phyloP scores from a whole-genome alignment of 495 filamentous ascomycete species.

The Terfezia boudieri region DNA sequence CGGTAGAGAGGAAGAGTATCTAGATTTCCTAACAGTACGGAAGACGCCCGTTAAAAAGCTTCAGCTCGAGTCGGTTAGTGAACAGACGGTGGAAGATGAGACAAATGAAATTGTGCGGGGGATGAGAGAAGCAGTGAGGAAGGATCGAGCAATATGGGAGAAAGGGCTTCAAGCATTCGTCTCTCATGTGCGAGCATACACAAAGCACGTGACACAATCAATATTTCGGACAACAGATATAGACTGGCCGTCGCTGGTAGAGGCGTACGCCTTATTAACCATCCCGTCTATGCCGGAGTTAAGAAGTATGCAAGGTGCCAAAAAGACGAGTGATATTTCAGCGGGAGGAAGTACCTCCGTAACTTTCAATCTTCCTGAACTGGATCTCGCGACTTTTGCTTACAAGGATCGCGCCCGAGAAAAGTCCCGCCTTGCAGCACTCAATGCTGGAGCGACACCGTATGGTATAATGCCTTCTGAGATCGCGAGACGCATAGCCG shows the following conservation, averaged over 20 bases:
- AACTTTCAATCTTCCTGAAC: not conserved
- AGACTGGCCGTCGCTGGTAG: constrained; percentile 60
- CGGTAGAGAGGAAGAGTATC: constrained; percentile 69
- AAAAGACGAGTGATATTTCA: constrained; percentile 37
- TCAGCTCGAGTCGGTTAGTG: constrained; percentile 2
- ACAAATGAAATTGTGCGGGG: constrained; percentile 29
- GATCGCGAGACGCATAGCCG: not conserved
- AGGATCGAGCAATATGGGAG: constrained; percentile 67
- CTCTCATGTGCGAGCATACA: constrained; percentile 74
- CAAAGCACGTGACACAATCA: constrained; percentile 69
- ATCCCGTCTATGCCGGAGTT: constrained; percentile 92
- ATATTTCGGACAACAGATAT: constrained; percentile 73
- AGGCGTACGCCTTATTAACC: constrained; percentile 61
- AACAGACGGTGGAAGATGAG: constrained; percentile 19
- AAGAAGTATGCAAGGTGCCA: constrained; percentile 37
- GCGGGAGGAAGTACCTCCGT: constrained; percentile 25
- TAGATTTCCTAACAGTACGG: constrained; percentile 66
- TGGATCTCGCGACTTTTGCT: constrained; percentile 21
- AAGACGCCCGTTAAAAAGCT: constrained; percentile 63
- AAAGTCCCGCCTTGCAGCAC: constrained; percentile 36
- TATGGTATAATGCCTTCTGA: not conserved
- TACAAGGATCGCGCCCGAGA: constrained; percentile 68
- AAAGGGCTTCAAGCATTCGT: constrained; percentile 81
- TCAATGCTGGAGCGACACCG: constrained; percentile 22
- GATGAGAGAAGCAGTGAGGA: constrained; percentile 38